Conservation (phyloP, 371 early-diverging fungal genomes). For the Mortierella sp. region DNA sequence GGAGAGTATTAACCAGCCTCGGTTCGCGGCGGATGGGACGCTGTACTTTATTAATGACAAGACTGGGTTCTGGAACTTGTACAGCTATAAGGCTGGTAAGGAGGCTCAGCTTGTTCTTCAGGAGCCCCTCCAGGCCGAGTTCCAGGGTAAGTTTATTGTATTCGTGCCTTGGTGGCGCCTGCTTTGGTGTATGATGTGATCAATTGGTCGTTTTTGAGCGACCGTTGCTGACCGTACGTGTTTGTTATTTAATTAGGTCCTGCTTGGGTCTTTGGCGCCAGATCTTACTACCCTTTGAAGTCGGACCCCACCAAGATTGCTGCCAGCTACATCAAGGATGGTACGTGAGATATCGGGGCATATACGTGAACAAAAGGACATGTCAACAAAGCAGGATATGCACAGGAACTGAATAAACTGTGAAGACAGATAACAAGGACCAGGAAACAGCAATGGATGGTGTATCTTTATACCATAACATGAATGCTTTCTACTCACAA, state of each 20-base stretch:
- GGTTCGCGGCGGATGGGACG: constrained; percentile 68
- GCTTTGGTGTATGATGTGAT: background rate
- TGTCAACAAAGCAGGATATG: background rate
- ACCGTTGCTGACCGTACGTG: background rate
- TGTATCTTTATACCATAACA: too few species aligned
- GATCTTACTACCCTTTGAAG: constrained; percentile 60
- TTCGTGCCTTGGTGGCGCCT: too few species aligned
- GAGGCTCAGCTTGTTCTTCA: constrained; percentile 61
- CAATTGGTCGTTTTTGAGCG: background rate
- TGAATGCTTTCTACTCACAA: background rate
- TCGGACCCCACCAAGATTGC: constrained; percentile 62
- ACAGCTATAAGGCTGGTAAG: constrained; percentile 60
- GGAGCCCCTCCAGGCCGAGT: constrained; percentile 68
- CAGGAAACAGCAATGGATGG: too few species aligned
- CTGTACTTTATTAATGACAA: constrained; percentile 80
- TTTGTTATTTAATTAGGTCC: constrained; percentile 38
- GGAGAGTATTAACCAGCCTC: constrained; percentile 66
- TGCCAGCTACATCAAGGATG: constrained; percentile 55
- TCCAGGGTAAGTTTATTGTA: constrained; percentile 56
- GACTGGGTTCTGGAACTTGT: constrained; percentile 81
- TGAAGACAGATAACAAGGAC: too few species aligned
- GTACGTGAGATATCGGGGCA: background rate
- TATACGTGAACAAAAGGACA: background rate
- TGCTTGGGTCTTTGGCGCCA: constrained; percentile 37
- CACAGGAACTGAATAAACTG: background rate